phyloP scores from a whole-genome alignment of 2,329 filamentous ascomycete species.

The Fusarium acutatum region DNA sequence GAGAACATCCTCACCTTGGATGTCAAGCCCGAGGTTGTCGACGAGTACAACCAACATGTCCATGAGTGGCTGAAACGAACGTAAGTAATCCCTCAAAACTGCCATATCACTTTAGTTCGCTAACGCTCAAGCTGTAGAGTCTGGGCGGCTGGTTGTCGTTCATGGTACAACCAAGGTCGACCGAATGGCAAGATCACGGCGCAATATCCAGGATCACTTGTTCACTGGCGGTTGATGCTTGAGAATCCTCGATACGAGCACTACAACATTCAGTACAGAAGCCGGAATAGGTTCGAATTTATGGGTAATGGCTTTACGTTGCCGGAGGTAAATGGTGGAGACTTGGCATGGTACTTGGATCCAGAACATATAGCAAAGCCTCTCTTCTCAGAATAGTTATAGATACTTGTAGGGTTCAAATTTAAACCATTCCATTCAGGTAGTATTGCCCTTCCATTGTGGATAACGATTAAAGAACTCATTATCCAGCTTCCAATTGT shows the following conservation, averaged over 20 bases:
- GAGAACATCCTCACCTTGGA: constrained; percentile 9
- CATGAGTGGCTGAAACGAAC: constrained; percentile 10
- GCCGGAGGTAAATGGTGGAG: background rate
- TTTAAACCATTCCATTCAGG: background rate
- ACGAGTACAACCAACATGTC: constrained; percentile 4
- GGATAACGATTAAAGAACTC: constrained; percentile 5
- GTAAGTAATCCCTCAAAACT: background rate
- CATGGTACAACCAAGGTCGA: constrained; percentile 9
- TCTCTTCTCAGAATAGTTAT: background rate
- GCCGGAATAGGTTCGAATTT: constrained; percentile 11
- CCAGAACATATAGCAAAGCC: background rate
- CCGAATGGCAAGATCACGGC: constrained; percentile 4
- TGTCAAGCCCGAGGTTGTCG: background rate
- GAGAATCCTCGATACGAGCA: background rate
- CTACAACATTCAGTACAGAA: constrained; percentile 7
- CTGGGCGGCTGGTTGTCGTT: constrained; percentile 4
- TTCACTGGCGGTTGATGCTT: constrained; percentile 11
- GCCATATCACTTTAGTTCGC: accelerated
- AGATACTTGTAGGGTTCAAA: accelerated
- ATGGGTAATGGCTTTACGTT: constrained; percentile 11
- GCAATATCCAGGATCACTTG: constrained; percentile 7
- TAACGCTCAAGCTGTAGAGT: background rate
- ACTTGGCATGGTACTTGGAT: constrained; percentile 11
- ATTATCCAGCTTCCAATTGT: constrained; percentile 5
- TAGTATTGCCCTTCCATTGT: background rate